Base-by-base conservation (phyloP, 768 basidiomycete genomes). In the Nidula microcarpa region DNA sequence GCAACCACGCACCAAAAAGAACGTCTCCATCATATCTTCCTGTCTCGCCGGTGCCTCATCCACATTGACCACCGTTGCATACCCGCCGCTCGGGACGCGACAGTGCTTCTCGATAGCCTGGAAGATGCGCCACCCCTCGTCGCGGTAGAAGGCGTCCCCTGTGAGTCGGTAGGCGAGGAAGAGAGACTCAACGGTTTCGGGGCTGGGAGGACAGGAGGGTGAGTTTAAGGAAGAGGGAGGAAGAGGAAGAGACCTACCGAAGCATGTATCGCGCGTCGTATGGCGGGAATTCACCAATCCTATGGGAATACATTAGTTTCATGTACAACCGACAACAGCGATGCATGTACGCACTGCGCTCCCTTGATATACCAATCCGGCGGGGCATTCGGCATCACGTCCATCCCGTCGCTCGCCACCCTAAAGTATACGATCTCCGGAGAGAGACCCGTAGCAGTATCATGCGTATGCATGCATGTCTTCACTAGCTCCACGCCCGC, bases 1-100 rank as follows among this genome's bases (percentile, higher is more conserved):
- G 53, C 17, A 37, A n/a, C n/a, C 58, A 68, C 85, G 41, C 53
- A 90, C 91, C 77, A 97, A 76, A 69, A 94, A 81, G 73, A 95
- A 97, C 10, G 94, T 94, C 72, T 98, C 94, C 94, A 97, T 96
- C 67, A 89, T 87, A 68, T 98, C 93, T 57, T 92, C 87, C 53
- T 80, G 74, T 62, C 74, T 72, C 1, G 75, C 81, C 0, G 87
- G 86, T 8, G 86, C 72, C 55, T 82, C 77, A 66, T 96, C 91
- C 8, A 98, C 95, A 62, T 97, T 91, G 53, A 86, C 68, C 45
- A 98, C 77, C 35, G 84, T 83, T 14, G 90, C 89, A 62, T 89
- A 98, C 7, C 94, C 95, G 16, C 94, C 95, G 0, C 74, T 77
- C n/a, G 77, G 71, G 17, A 94, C 73, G 47, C 78, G 76, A 62